These are phyloP conservation scores for Ogataea nonfermentans DNA, from an alignment of 805 yeast species.

Conservation along the genomic window DNA sequence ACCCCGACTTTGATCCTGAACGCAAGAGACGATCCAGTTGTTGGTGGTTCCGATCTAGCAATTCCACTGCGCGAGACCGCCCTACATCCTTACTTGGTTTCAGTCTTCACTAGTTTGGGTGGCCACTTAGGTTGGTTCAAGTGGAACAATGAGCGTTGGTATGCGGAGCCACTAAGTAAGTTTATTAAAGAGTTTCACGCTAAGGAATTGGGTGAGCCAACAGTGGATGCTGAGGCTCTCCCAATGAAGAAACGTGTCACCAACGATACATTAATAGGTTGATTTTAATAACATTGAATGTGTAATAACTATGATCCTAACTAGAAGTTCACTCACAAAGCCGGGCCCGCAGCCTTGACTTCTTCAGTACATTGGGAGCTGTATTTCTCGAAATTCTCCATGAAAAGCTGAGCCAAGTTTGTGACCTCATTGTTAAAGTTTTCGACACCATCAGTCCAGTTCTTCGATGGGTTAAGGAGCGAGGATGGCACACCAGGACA, in stretches of 20 bases:
- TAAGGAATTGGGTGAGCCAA: constrained; percentile 7
- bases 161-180: constrained; percentile 47
- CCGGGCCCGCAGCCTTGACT: constrained; percentile 93
- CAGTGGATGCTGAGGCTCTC: constrained; percentile 10
- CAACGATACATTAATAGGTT: constrained; percentile 21
- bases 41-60: constrained; percentile 40
- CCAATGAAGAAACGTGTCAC: constrained; percentile 15
- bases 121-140: constrained; percentile 85
- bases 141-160: constrained; percentile 65
- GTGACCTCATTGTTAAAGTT: constrained; percentile 55
- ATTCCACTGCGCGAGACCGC: constrained; percentile 52
- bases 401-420: constrained; percentile 72
- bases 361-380: constrained; percentile 78
- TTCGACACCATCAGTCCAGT: constrained; percentile 64
- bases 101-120: constrained; percentile 64
- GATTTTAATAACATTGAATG: constrained; percentile 1
- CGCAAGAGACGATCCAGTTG: constrained; percentile 74
- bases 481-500: constrained; percentile 82
- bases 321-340: constrained; percentile 31
- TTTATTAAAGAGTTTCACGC: constrained; percentile 30
- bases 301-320: constrained; percentile 1
- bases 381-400: constrained; percentile 84
- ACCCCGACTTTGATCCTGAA: constrained; percentile 66
- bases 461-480: constrained; percentile 79
- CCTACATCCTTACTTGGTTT: constrained; percentile 56